Evolutionary conservation across 345 rosid genomes (phyloP), one percentile per base, ranked within the genome.

Genomic region (Hibiscus syriacus): DNA sequence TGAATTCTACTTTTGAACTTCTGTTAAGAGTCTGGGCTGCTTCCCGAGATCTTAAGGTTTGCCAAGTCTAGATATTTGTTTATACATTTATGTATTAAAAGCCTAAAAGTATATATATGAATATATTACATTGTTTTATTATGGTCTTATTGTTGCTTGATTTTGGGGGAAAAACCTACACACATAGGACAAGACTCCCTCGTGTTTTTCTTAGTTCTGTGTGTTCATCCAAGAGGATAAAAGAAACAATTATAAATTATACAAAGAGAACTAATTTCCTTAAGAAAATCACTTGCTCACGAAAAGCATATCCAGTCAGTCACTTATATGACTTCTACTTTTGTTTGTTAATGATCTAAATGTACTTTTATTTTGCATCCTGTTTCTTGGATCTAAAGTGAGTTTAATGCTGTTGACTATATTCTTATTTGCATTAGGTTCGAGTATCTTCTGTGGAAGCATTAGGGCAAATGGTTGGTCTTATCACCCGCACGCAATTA

Each of bases 401-500:
- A 43, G 10, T 41, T 22, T 67, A 20, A 8, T 57, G 13, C 26
- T 36, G 6, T 63, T 68, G 45, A 62, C 26, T 62, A 57, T 20
- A 53, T 77, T 74, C 46, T 71, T 75, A 73, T 69, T 74, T 78
- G 74, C 63, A 73, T 72, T 72, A 93, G 98, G 94, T 90, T 50
- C 96, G 94, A 30, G 78, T 83, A 53, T 84, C 90, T 64, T 86
- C 98, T 72, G 90, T 93, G 64, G 97, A 93, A 80, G 98, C 97
- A 62, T 78, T 93, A 75, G 97, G 98, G 73, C 98, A 93, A 74
- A 89, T 93, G 97, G 94, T 90, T 73, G 92, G 96, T 77, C 94
- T 93, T 76, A 78, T 93, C 74, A 81, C 88, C 25, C 80, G 98
- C 68, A 68, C 92, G 55, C 87, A 90, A 70, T 82, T 93, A 66